A percentile compares a stretch with the other conserved stretches of the same genome.
Evolutionary conservation across 306 rosid species (phyloP).

Genomic region (Quercus robur): DNA sequence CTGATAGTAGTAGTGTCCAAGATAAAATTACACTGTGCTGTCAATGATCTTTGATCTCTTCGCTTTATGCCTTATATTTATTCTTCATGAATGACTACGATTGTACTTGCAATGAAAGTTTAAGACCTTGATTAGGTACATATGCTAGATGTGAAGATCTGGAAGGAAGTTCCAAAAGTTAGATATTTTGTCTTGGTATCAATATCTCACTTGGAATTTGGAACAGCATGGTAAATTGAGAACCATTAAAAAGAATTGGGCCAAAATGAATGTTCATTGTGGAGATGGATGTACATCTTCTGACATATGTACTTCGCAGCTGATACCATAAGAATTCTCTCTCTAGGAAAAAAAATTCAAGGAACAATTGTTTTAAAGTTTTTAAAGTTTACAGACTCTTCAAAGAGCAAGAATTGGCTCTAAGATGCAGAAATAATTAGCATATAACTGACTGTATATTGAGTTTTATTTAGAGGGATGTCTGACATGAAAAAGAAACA

Average conservation of each 20-base stretch:
- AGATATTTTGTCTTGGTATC: background rate
- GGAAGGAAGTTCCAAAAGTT: background rate
- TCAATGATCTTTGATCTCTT: background rate
- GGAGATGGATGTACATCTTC: background rate
- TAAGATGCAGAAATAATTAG: slow-evolving; percentile 57
- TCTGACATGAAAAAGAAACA: slow-evolving; percentile 36
- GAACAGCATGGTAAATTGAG: background rate
- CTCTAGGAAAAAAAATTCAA: background rate
- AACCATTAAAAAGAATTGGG: background rate
- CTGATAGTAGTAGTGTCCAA: background rate
- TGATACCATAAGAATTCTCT: background rate
- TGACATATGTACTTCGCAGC: background rate
- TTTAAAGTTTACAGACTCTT: background rate
- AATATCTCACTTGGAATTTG: background rate
- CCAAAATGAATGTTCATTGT: background rate
- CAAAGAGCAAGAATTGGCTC: background rate
- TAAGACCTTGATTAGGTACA: background rate
- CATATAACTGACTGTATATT: slow-evolving; percentile 79
- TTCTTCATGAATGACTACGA: background rate
- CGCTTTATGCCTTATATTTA: background rate
- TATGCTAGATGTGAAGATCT: background rate
- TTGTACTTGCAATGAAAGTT: background rate
- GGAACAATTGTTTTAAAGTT: background rate
- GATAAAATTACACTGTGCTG: background rate
- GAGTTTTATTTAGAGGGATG: slow-evolving; percentile 70